phyloP scores from a whole-genome alignment of 768 basidiomycete species.

The Lentinula guzmanii region DNA sequence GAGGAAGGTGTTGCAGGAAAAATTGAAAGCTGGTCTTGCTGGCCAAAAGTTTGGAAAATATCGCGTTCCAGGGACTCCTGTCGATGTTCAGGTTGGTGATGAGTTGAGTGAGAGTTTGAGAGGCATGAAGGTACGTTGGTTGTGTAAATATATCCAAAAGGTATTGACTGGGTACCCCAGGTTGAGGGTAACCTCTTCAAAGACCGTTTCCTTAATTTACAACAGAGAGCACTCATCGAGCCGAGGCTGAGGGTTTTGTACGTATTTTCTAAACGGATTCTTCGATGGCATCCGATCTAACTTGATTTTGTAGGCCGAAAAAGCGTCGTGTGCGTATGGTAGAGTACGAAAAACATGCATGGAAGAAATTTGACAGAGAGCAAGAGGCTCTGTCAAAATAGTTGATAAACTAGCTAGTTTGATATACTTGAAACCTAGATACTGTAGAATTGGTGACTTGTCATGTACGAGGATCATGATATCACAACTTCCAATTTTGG shows the following conservation, averaged over 20 bases:
- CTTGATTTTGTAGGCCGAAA: constrained; percentile 34
- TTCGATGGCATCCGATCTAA: constrained; percentile 31
- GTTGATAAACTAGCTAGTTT: neutral
- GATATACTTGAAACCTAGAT: neutral
- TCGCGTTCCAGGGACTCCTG: constrained; percentile 55
- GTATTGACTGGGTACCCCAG: constrained; percentile 29
- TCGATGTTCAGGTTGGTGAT: constrained; percentile 88
- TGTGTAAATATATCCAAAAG: neutral
- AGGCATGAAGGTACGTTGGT: constrained; percentile 63
- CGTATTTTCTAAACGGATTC: constrained; percentile 28
- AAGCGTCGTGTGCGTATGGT: constrained; percentile 45
- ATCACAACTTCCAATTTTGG: neutral
- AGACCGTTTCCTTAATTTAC: constrained; percentile 82
- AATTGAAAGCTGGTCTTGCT: constrained; percentile 49
- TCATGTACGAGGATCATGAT: neutral
- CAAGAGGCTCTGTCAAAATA: neutral
- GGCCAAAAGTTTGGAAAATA: constrained; percentile 81
- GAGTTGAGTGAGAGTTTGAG: constrained; percentile 83
- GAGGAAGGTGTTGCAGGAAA: constrained; percentile 34
- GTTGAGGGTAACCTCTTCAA: constrained; percentile 92
- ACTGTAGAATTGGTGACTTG: neutral
- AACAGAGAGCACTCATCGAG: constrained; percentile 83
- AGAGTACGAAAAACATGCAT: constrained; percentile 76
- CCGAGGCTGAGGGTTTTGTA: constrained; percentile 79
- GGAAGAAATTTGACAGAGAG: constrained; percentile 58